Base-by-base conservation (phyloP, 768 basidiomycete genomes). In the Suillus americanus region DNA sequence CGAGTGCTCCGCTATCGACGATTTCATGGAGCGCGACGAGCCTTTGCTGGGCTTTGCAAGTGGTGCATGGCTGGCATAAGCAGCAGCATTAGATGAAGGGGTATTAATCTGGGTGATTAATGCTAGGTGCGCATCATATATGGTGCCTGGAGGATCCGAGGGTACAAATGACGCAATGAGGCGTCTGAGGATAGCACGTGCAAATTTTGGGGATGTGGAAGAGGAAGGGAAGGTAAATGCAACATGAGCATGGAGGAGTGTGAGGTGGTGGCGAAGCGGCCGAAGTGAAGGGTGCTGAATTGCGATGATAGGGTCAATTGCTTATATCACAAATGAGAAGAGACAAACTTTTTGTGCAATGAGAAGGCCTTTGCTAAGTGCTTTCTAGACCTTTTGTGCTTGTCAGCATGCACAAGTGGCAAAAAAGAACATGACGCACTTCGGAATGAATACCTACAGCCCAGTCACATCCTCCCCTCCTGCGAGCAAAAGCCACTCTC, bases 281-380 rank as follows among this genome's bases (percentile, higher is more conserved):
- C 85, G 81, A 12, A 94, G 79, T 12, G 89, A 82, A 3, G 91
- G 88, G 69, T 89, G 88, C 88, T 89, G 61, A 0, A 67, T 18
- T 61, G 28, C 59, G 16, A 60, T 28, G 10, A 30, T 33, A 6
- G 35, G 30, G 64, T 69, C 55, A 68, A 54, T 48, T 62, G 62
- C 53, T 48, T 45, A 60, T 40, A 16, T 30, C n/a, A 25, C 23
- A 53, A 57, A 28, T 48, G 63, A 5, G 43, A 28, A 25, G 59
- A 43, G n/a, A n/a, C 50, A 2, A 2, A 81, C 89, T 74, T 79
- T 57, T 40, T 38, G 56, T 9, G 56, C 16, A 9, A 57, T 40
- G 56, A 57, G 56, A 10, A 57, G 56, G 37, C 56, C 56, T 10
- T 57, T 57, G 56, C 56, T 28, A 9, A 57, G 56, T 40, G 37